phyloP scores from a whole-genome alignment of 2,329 filamentous ascomycete species.

The Fusarium humuli region DNA sequence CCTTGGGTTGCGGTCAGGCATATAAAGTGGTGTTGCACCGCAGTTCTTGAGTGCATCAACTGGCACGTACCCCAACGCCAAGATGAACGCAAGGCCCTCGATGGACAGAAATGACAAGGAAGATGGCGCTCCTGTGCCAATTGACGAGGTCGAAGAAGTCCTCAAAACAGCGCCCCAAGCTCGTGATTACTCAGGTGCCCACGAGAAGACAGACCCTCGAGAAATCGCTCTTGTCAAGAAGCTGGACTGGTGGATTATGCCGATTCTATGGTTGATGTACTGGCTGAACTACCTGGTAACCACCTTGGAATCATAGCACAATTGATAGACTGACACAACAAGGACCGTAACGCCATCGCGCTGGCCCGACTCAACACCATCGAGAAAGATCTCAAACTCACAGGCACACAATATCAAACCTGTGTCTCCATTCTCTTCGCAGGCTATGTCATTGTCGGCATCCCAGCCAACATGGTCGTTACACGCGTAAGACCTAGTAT shows the following conservation, averaged over 20 bases:
- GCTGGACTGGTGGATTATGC: conserved; percentile 41
- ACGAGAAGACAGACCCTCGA: conserved; percentile 34
- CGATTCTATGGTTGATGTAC: conserved; percentile 52
- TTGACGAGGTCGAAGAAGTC: conserved; percentile 19
- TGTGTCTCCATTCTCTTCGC: conserved; percentile 50
- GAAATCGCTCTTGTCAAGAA: conserved; percentile 39
- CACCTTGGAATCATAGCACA: rapidly evolving
- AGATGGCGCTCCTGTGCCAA: neutral
- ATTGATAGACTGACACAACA: neutral
- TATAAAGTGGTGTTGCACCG: neutral
- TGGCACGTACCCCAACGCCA: neutral
- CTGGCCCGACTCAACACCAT: conserved; percentile 52
- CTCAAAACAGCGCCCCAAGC: conserved; percentile 12
- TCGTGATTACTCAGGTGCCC: conserved; percentile 37
- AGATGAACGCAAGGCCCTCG: neutral
- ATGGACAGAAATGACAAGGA: neutral
- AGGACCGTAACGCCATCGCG: conserved; percentile 60
- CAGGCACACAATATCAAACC: conserved; percentile 46
- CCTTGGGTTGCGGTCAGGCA: neutral
- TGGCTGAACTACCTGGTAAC: conserved; percentile 55
- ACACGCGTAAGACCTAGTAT: conserved; percentile 54
- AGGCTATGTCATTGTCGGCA: conserved; percentile 59
- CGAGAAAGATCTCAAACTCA: conserved; percentile 45
- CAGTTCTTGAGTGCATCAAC: neutral
- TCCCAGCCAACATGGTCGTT: conserved; percentile 58